Evolutionary conservation across 2,329 filamentous ascomycete genomes (phyloP).

Genomic region (Didymella glomerata): DNA sequence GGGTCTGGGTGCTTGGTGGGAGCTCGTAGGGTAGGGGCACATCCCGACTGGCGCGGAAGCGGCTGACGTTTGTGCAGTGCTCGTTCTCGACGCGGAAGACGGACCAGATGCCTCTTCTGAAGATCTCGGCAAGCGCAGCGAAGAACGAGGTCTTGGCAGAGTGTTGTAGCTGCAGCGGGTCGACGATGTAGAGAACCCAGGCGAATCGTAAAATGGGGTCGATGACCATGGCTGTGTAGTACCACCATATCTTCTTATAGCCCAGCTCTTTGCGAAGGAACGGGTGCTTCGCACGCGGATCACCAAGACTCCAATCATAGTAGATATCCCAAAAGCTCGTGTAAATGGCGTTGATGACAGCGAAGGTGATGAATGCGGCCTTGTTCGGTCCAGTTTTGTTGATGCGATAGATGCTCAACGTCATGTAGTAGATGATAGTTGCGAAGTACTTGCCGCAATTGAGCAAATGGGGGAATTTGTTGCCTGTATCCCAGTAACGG

Average conservation of each 20-base stretch:
- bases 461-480: conserved; percentile 88
- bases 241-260: conserved; percentile 80
- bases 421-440: conserved; percentile 81
- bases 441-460: conserved; percentile 92
- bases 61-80: conserved; percentile 81
- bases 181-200: conserved; percentile 94
- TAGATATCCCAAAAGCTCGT: conserved; percentile 90
- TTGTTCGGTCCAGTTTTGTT: conserved; percentile 65
- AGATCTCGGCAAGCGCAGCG: conserved; percentile 79
- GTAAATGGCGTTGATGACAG: conserved; percentile 83
- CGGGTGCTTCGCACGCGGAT: conserved; percentile 72
- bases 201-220: conserved; percentile 89
- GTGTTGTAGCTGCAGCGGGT: conserved; percentile 80
- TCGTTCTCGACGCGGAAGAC: conserved; percentile 97
- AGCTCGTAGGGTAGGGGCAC: conserved; percentile 82
- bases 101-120: conserved; percentile 88
- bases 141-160: conserved; percentile 82
- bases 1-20: conserved; percentile 30
- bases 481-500: conserved; percentile 85
- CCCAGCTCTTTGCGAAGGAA: conserved; percentile 75
- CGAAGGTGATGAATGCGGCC: conserved; percentile 80
- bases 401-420: conserved; percentile 84
- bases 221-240: conserved; percentile 83
- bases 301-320: conserved; percentile 96
- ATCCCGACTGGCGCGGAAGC: conserved; percentile 89